Evolutionary conservation across 2,329 filamentous ascomycete genomes (phyloP), one percentile per base, ranked within the genome.

Genomic region (Dissoconium aciculare): DNA sequence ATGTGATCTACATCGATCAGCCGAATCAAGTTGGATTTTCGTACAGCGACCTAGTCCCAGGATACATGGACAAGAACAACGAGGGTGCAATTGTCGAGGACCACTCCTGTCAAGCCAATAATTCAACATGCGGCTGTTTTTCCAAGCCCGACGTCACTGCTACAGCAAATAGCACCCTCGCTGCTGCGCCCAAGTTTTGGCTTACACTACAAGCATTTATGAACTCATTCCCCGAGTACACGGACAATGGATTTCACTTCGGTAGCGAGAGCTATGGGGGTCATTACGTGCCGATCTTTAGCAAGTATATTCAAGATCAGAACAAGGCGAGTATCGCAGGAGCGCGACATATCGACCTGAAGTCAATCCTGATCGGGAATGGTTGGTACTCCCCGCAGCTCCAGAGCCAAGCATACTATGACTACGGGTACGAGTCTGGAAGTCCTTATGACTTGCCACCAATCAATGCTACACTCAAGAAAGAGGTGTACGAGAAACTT

Each of bases 1-100:
- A 23, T 23, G n/a, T 23, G 19, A 65, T 81, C 11, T 80, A 76
- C 52, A 69, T 81, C 42, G 75, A 81, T 42, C 68, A 80, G 49
- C 77, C 70, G 5, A 65, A 62, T 6, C 63, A 67, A 28, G 64
- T 69, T 4, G 71, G 71, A 1, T 67, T 73, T 43, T 70, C 64
- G 8, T 74, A 74, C 46, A 57, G 57, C 4, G 48, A 55, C 9
- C 54, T 59, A 0, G 51, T 62, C 5, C 54, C 59, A 12, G 59
- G 40, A 2, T 63, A 60, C 36, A 43, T 35, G n/a, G 50, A 58
- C 24, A 27, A 44, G 19, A 23, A 8, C 19, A 23, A n/a, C n/a
- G n/a, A n/a, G n/a, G n/a, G n/a, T n/a, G n/a, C n/a, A n/a, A n/a
- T n/a, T n/a, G n/a, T n/a, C n/a, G n/a, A n/a, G n/a, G n/a, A n/a